Percentiles rank a stretch among this genome's conserved stretches.
Conservation (phyloP, 345 rosid genomes). For the Jatropha curcas region DNA sequence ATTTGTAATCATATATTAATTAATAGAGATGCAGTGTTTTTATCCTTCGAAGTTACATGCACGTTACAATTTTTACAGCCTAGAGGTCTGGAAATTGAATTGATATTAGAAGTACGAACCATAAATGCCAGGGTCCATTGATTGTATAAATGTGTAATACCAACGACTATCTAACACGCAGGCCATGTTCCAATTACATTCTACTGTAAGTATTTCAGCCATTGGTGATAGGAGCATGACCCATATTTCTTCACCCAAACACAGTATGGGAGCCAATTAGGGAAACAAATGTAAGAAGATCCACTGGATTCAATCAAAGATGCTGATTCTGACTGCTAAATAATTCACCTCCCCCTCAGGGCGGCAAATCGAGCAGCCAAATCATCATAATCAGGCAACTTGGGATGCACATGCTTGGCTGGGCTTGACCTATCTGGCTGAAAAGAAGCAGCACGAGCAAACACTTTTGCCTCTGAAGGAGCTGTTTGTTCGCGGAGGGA, state of each 20-base stretch:
- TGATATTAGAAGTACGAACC: slow-evolving; percentile 11
- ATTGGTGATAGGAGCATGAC: not conserved
- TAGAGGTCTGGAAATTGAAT: slow-evolving; percentile 11
- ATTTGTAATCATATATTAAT: not conserved
- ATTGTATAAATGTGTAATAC: slow-evolving; percentile 1
- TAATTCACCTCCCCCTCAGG: slow-evolving; percentile 65
- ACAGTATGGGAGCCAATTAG: not conserved
- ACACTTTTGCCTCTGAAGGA: slow-evolving; percentile 50
- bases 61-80: slow-evolving; percentile 22
- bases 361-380: slow-evolving; percentile 90
- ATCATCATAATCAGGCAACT: slow-evolving; percentile 89
- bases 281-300: slow-evolving; percentile 11
- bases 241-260: not conserved
- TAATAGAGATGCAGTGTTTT: slow-evolving; percentile 4
- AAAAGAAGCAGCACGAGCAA: slow-evolving; percentile 68
- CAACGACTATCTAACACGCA: not conserved
- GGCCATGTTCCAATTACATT: slow-evolving; percentile 4
- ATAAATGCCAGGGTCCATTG: slow-evolving; percentile 3
- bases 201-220: not conserved
- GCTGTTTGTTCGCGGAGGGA: slow-evolving; percentile 58
- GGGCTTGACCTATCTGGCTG: slow-evolving; percentile 63
- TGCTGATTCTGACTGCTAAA: slow-evolving; percentile 1
- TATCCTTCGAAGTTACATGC: slow-evolving; percentile 12
- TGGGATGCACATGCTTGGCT: slow-evolving; percentile 91
- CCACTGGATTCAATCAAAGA: not conserved